Evolutionary conservation across 176 grass and related monocot genomes (phyloP), one percentile per base, ranked within the genome.

Genomic region (Hyparrhenia diplandra): DNA sequence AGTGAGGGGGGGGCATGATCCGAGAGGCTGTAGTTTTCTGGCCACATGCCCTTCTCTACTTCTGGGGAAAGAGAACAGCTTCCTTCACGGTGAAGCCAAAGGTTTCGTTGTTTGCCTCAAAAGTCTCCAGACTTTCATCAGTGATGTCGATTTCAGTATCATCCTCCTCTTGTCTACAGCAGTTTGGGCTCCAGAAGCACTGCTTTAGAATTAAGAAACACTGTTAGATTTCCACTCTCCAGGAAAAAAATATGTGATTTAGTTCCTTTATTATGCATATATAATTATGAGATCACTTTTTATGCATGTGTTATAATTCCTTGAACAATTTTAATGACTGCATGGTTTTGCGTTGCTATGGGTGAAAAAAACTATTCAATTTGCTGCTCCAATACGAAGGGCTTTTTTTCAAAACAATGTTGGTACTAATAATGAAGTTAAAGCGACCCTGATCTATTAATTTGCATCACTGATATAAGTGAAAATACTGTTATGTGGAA

Each of bases 61-160:
- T 97, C 94, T 17, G 91, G 94, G 94, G 91, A 51, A 94, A 97
- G 60, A 97, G 83, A 69, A 92, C 89, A 49, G 94, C 94, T 77
- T 92, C 87, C 82, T 97, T 94, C 78, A 97, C 94, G 2, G 80
- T 88, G 69, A 97, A 88, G 27, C 94, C 94, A 68, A 92, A 88
- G 51, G 89, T 74, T 71, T 85, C 78, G 2, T 84, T 70, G 6
- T 76, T 90, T 39, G 52, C 31, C 29, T 68, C 39, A 45, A 63
- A 69, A 2, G 74, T 76, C 10, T 67, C 63, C 24, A 68, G 13
- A 29, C 45, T 64, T 60, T 42, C 79, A 13, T 80, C 82, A 36
- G 66, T 20, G 45, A 63, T 79, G 41, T 60, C 75, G 2, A 71
- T 47, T 61, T 82, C 82, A 3, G 71, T 37, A 54, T 88, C 78